Evolutionary conservation across 1,139 yeast species (phyloP).

Genomic region (Eremothecium cymbalariae): DNA sequence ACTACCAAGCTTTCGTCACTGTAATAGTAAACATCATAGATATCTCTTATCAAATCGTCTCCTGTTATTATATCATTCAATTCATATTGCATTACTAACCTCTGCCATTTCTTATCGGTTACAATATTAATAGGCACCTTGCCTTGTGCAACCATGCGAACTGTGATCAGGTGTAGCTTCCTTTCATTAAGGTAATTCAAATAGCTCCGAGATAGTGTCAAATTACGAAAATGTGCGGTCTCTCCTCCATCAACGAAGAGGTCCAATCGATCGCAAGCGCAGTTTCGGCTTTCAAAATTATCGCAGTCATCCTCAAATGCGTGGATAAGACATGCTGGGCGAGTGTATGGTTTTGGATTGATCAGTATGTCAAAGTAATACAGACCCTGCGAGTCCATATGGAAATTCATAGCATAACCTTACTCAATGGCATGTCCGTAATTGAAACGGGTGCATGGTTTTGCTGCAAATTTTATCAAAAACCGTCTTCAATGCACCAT

Average conservation of each 20-base stretch:
- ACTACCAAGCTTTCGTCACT: slow-evolving; percentile 4
- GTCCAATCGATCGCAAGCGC: slow-evolving; percentile 4
- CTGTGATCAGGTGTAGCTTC: not conserved
- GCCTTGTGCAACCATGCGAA: slow-evolving; percentile 1
- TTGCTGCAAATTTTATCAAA: too few species aligned
- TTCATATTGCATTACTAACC: not conserved
- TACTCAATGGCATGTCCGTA: too few species aligned
- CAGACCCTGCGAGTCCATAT: not conserved
- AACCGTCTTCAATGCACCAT: too few species aligned
- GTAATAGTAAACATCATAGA: not conserved
- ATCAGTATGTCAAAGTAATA: slow-evolving; percentile 2
- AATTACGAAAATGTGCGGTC: slow-evolving; percentile 2
- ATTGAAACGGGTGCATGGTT: too few species aligned
- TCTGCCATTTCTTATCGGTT: not conserved
- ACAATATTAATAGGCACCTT: not conserved
- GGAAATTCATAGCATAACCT: not conserved
- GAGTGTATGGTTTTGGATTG: not conserved
- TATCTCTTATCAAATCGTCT: slow-evolving; percentile 1
- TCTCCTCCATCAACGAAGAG: slow-evolving; percentile 4
- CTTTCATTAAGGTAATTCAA: slow-evolving; percentile 4
- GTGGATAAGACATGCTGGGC: not conserved
- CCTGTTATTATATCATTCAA: not conserved
- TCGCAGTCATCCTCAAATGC: slow-evolving; percentile 1
- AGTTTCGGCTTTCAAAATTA: not conserved
- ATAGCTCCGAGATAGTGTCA: slow-evolving; percentile 1